phyloP scores from a whole-genome alignment of 164 flowering plant species.

The Buxus sempervirens region DNA sequence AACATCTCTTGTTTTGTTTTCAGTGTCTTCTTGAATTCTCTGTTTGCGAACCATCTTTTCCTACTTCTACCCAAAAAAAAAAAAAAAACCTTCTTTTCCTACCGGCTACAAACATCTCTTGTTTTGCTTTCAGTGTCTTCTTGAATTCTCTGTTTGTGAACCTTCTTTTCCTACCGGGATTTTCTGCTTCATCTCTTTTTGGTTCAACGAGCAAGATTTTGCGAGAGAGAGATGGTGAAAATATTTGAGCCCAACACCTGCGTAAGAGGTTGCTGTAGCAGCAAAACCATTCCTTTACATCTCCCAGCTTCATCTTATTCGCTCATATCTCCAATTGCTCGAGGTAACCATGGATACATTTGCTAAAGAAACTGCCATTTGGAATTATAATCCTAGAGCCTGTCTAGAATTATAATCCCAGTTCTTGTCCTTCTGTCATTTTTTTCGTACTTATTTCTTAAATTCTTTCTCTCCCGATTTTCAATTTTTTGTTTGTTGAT shows the following conservation, averaged over 20 bases:
- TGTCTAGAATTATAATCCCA: background rate
- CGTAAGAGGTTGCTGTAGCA: constrained; percentile 80
- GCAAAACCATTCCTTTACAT: constrained; percentile 70
- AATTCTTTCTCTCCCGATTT: no score
- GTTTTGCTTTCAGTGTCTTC: no score
- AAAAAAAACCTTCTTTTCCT: no score
- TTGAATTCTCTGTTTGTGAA: no score
- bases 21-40: no score
- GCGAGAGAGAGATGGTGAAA: constrained; percentile 39
- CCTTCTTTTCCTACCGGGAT: no score
- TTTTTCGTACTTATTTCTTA: background rate
- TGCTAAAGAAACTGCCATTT: no score
- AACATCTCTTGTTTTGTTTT: no score
- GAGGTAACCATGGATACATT: constrained; percentile 34
- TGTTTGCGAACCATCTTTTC: no score
- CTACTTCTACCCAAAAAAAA: no score
- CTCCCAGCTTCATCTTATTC: constrained; percentile 68
- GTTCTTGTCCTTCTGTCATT: background rate
- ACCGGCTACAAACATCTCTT: no score
- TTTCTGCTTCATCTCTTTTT: no score
- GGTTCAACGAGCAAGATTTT: background rate
- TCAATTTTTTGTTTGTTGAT: background rate
- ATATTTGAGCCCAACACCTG: constrained; percentile 76
- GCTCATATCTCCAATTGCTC: constrained; percentile 67
- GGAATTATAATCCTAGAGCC: background rate